Evolutionary conservation across 345 rosid genomes (phyloP).

Genomic region (Eucalyptus marginata): DNA sequence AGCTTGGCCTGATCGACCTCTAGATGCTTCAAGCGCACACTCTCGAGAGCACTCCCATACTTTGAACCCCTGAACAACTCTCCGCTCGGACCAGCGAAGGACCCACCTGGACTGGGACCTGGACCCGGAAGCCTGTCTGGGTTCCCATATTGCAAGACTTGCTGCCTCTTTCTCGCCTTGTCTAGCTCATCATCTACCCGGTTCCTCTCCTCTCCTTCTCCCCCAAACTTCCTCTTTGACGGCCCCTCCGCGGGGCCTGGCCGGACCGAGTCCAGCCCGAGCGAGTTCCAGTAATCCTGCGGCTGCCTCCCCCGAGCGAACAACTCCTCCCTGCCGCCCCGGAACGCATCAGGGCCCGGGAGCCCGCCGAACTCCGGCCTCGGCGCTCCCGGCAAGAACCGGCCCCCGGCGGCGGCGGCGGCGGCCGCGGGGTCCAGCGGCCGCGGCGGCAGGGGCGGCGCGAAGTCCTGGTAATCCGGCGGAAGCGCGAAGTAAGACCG

Average conservation of each 20-base stretch:
- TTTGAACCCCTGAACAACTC: conserved; percentile 47
- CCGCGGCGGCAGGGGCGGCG: conserved; percentile 14
- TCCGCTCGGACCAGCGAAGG: not conserved
- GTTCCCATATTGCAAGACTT: conserved; percentile 21
- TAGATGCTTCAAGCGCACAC: conserved; percentile 17
- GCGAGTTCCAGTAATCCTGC: conserved; percentile 19
- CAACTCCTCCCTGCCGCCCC: not conserved
- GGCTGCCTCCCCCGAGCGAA: not conserved
- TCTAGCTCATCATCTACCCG: conserved; percentile 22
- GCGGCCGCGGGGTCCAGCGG: not conserved
- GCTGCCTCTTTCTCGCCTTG: conserved; percentile 26
- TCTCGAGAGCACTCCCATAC: conserved; percentile 32
- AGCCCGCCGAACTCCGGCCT: conserved; percentile 20
- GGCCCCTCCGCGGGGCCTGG: not conserved
- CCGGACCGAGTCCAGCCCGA: conserved; percentile 11
- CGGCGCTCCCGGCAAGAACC: conserved; percentile 2
- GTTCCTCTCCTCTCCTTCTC: conserved; percentile 28
- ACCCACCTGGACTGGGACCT: conserved; percentile 13
- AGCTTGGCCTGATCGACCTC: conserved; percentile 50
- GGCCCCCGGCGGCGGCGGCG: not conserved
- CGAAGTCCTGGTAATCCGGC: conserved; percentile 70
- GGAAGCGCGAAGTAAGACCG: conserved; percentile 97
- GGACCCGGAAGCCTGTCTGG: conserved; percentile 15
- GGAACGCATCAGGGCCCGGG: not conserved
- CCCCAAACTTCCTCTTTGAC: conserved; percentile 52